A percentile compares a stretch with the other conserved stretches of the same genome.
These are phyloP conservation scores for Trypanosoma scelopori DNA, from an alignment of 208 protist genomes.

Conservation along the genomic window DNA sequence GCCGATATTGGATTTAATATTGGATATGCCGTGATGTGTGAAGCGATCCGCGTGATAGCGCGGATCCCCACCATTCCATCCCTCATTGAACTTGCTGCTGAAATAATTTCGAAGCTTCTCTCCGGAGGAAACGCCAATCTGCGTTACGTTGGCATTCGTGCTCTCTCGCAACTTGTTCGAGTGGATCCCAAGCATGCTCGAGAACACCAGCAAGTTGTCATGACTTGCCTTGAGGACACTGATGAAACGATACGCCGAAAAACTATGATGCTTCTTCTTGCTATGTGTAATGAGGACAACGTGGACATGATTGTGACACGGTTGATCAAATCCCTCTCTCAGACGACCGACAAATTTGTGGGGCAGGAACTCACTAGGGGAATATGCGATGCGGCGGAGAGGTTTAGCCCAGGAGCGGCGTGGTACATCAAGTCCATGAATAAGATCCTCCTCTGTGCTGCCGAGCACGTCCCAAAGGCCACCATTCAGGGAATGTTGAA, in stretches of 20 bases:
- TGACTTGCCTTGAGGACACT: slow-evolving; percentile 92
- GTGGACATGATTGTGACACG: slow-evolving; percentile 87
- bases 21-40: slow-evolving; percentile 84
- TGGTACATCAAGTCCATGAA: slow-evolving; percentile 94
- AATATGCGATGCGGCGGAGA: slow-evolving; percentile 88
- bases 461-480: slow-evolving; percentile 63
- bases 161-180: slow-evolving; percentile 90
- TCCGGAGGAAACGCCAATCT: slow-evolving; percentile 89
- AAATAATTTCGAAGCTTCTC: slow-evolving; percentile 77
- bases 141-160: slow-evolving; percentile 94
- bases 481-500: slow-evolving; percentile 90
- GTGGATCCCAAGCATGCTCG: slow-evolving; percentile 84
- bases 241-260: slow-evolving; percentile 95
- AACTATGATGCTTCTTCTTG: slow-evolving; percentile 92
- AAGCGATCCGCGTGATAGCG: slow-evolving; percentile 84
- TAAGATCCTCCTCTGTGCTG: slow-evolving; percentile 74
- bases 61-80: slow-evolving; percentile 82
- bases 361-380: slow-evolving; percentile 66
- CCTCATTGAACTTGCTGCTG: slow-evolving; percentile 82
- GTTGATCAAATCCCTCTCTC: slow-evolving; percentile 81
- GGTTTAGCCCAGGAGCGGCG: slow-evolving; percentile 44
- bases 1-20: slow-evolving; percentile 91
- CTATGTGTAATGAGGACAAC: slow-evolving; percentile 94
- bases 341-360: slow-evolving; percentile 66
- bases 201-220: slow-evolving; percentile 92